phyloP scores from a whole-genome alignment of 805 yeast genomes.

The Metahyphopichia silvanorum region DNA sequence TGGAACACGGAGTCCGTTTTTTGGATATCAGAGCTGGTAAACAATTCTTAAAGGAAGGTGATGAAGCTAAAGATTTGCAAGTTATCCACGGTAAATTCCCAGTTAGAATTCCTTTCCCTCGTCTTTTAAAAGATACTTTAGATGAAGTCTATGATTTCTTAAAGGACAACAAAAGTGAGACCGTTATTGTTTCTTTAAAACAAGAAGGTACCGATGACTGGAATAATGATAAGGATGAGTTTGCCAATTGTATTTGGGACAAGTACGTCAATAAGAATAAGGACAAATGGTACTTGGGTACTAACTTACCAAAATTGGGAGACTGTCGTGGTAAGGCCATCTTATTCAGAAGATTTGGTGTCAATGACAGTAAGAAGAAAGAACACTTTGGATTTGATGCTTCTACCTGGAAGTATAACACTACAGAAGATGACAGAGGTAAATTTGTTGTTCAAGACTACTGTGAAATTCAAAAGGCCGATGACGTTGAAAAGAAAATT shows the following conservation, averaged over 20 bases:
- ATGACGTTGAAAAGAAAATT: constrained; percentile 56
- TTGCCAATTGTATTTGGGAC: constrained; percentile 59
- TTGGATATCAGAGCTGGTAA: constrained; percentile 66
- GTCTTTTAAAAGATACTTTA: constrained; percentile 49
- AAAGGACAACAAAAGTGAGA: constrained; percentile 50
- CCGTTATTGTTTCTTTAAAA: constrained; percentile 64
- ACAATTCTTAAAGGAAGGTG: constrained; percentile 50
- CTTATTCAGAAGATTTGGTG: constrained; percentile 71
- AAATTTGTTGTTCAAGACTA: constrained; percentile 66
- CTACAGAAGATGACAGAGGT: constrained; percentile 64
- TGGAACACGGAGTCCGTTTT: constrained; percentile 72
- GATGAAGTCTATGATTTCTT: constrained; percentile 60
- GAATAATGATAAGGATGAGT: constrained; percentile 63
- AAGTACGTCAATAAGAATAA: constrained; percentile 47
- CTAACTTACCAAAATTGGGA: constrained; percentile 54
- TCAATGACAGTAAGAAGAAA: constrained; percentile 40
- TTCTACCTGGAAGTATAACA: constrained; percentile 61
- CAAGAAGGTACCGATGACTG: constrained; percentile 71
- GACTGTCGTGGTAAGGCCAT: constrained; percentile 66
- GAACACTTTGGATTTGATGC: constrained; percentile 65
- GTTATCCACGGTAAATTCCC: constrained; percentile 79
- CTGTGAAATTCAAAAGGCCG: constrained; percentile 55
- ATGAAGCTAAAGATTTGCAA: constrained; percentile 52
- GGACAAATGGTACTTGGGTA: constrained; percentile 58
- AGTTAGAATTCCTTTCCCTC: constrained; percentile 56